Evolutionary conservation across 1,284 basidiomycete genomes (phyloP).

Genomic region (Sporisorium scitamineum): DNA sequence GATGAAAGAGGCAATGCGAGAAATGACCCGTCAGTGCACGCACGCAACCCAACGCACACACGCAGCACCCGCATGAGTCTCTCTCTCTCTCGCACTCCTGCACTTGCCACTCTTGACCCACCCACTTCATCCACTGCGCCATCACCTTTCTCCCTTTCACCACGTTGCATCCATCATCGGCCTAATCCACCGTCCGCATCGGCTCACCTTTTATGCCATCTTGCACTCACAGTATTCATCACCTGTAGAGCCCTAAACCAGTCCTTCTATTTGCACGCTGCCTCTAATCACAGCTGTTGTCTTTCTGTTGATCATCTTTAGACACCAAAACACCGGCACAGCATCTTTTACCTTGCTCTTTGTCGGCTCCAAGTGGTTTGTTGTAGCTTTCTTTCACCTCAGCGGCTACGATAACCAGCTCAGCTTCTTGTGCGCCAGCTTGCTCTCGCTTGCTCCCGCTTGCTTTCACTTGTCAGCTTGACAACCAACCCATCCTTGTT

Average conservation of each 20-base stretch:
- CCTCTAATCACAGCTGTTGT: too few relatives aligned
- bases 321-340: not conserved
- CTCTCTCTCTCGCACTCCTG: not conserved
- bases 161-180: not conserved
- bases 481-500: not conserved
- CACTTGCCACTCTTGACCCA: not conserved
- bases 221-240: too few relatives aligned
- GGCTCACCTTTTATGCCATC: not conserved
- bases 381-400: not conserved
- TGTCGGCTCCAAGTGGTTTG: not conserved
- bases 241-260: too few relatives aligned
- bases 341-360: not conserved
- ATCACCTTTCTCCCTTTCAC: not conserved
- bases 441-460: not conserved
- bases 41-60: not conserved
- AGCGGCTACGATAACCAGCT: not conserved
- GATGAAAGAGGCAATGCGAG: not conserved
- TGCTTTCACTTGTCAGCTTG: not conserved
- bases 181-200: not conserved
- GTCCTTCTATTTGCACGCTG: not conserved
- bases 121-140: not conserved
- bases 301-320: too few relatives aligned
- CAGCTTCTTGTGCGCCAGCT: not conserved
- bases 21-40: not conserved
- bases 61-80: constrained; percentile 1